Evolutionary conservation across 768 basidiomycete species (phyloP), one percentile per base, ranked within the genome.

Genomic region (Rhodotorula diobovata): DNA sequence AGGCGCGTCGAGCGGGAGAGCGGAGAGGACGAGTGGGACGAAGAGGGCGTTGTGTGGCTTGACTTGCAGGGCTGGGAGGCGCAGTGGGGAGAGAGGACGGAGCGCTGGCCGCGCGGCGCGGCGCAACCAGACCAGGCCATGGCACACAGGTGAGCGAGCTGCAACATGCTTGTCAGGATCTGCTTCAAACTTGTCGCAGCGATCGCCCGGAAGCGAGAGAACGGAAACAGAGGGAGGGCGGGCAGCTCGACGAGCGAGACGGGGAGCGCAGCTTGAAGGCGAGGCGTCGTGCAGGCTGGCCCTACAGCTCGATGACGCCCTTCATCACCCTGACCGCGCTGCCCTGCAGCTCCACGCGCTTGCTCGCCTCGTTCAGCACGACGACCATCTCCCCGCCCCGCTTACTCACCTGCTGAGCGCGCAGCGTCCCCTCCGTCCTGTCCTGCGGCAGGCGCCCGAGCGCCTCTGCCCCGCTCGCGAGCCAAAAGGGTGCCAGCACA

Each of bases 401-500:
- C 8, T 16, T 8, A 28, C 59, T 58, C 8, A 70, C 41, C 41
- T 43, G 41, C 41, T 18, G 6, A 12, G 41, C 41, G 41, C 41
- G 41, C 41, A 43, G 41, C 41, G 41, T 43, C 41, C 41, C 8
- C 41, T 15, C 41, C 14, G 14, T 12, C 14, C 14, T 18, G 41
- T 18, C 41, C n/a, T n/a, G n/a, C 14, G 41, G 41, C 41, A 43
- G 2, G 5, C 41, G 41, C 41, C 14, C 41, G 8, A 12, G 41
- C 8, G 41, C 41, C 41, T 43, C 41, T 12, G 41, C 8, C 14
- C 41, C 41, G 41, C 41, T 43, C 41, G 41, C 41, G 41, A 43
- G 41, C 75, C 79, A 81, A 70, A 79, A 81, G 2, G 78, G 76
- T 28, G 75, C 75, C 23, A 80, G 63, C 6, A 78, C 50, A 11